Conservation (phyloP, 139 green algal species). For the Chlorokybus atmophyticus region DNA sequence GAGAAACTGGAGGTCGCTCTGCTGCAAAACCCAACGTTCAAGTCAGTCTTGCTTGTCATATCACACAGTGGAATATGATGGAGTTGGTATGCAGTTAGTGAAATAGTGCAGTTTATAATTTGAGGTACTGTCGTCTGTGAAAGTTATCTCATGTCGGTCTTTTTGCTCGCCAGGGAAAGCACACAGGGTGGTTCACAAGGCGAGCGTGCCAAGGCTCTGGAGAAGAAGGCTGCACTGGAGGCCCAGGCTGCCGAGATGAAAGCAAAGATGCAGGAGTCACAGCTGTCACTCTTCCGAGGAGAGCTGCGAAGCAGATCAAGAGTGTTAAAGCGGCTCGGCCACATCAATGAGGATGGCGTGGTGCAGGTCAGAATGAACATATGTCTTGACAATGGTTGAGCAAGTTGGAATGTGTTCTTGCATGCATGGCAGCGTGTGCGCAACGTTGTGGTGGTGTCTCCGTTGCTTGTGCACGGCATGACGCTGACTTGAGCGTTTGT, state of each 20-base stretch:
- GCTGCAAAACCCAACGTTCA: slow-evolving; percentile 15
- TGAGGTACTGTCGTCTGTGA: background rate
- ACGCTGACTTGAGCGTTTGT: too few relatives aligned
- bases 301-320: slow-evolving; percentile 22
- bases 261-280: background rate
- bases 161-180: background rate
- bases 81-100: too few relatives aligned
- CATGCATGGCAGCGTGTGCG: too few relatives aligned
- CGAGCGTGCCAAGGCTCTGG: slow-evolving; percentile 6
- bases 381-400: too few relatives aligned
- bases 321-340: slow-evolving; percentile 71
- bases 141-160: background rate
- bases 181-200: too few relatives aligned
- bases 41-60: too few relatives aligned
- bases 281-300: slow-evolving; percentile 7
- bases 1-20: slow-evolving; percentile 20
- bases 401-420: too few relatives aligned
- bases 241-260: slow-evolving; percentile 16
- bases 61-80: too few relatives aligned
- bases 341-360: slow-evolving; percentile 53
- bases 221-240: slow-evolving; percentile 19
- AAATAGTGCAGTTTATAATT: background rate
- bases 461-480: too few relatives aligned
- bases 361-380: too few relatives aligned
- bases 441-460: too few relatives aligned